A percentile compares a stretch with the other conserved stretches of the same genome.
Evolutionary conservation across 177 flowering plant species (phyloP).

Genomic region (Vitis hybrid): DNA sequence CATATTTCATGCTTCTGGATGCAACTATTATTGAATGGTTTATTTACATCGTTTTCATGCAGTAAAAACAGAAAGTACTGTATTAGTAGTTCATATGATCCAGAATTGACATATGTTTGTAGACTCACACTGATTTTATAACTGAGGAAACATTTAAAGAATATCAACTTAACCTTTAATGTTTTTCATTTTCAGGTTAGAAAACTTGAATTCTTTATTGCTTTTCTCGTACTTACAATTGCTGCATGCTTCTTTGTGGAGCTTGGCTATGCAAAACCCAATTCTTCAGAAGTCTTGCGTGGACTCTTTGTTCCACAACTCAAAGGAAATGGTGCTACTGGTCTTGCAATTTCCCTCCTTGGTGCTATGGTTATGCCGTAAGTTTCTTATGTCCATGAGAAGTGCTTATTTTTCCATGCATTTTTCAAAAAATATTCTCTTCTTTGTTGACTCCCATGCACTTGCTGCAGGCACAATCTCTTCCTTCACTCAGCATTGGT

Average conservation of each 20-base stretch:
- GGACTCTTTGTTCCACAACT: slow-evolving; percentile 97
- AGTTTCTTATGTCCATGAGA: slow-evolving; percentile 25
- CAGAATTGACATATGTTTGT: not conserved
- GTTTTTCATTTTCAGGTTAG: slow-evolving; percentile 54
- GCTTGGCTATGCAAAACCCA: slow-evolving; percentile 82
- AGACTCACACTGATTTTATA: too few relatives aligned
- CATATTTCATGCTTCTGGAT: not conserved
- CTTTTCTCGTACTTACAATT: slow-evolving; percentile 80
- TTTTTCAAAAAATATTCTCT: slow-evolving; percentile 1
- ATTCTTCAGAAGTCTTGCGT: slow-evolving; percentile 58
- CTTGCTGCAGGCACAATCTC: slow-evolving; percentile 78
- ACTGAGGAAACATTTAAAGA: not conserved
- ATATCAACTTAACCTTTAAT: not conserved
- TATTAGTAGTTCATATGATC: too few relatives aligned
- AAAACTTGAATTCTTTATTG: slow-evolving; percentile 88
- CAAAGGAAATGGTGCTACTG: slow-evolving; percentile 85
- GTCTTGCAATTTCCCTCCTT: slow-evolving; percentile 90
- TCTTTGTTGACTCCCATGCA: not conserved
- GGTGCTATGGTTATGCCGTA: slow-evolving; percentile 99
- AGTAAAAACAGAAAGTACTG: too few relatives aligned
- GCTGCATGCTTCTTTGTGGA: slow-evolving; percentile 86
- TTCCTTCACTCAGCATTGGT: slow-evolving; percentile 98
- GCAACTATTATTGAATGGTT: not conserved
- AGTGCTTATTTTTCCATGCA: too few relatives aligned
- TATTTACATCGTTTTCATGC: not conserved